Percentiles rank a stretch among this genome's conserved stretches.
These are phyloP conservation scores for Apiospora aurea DNA, from an alignment of 2,329 filamentous ascomycete genomes.

Conservation along the genomic window DNA sequence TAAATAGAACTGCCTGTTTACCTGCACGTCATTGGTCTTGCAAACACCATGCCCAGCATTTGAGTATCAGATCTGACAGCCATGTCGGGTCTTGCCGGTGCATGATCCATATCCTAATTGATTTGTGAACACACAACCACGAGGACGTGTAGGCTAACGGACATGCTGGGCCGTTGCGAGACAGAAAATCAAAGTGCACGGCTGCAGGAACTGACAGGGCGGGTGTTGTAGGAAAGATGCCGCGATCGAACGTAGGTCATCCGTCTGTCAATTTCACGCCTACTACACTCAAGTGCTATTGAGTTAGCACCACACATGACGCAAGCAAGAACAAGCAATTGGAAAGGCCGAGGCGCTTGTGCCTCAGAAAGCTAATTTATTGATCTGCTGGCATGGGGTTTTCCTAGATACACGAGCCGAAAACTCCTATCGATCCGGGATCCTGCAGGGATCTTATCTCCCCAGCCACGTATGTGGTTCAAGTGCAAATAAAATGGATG, in stretches of 20 bases:
- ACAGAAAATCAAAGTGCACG: no score
- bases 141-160: no score
- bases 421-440: constrained; percentile 3
- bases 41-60: neutral
- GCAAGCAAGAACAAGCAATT: neutral
- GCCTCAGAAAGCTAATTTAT: constrained; percentile 45
- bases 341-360: constrained; percentile 41
- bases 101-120: neutral
- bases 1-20: neutral
- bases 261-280: neutral
- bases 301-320: neutral
- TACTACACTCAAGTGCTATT: neutral
- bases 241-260: no score
- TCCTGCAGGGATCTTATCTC: constrained; percentile 1
- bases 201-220: no score
- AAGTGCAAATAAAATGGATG: constrained; percentile 14
- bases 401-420: constrained; percentile 40
- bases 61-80: neutral
- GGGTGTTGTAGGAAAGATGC: no score
- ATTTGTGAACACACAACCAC: neutral
- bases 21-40: neutral
- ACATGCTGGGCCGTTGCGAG: no score
- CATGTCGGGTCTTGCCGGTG: neutral
- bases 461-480: neutral
- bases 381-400: constrained; percentile 39